These are phyloP conservation scores for Agaricales sp. DNA, from an alignment of 1,284 basidiomycete genomes.

Conservation along the genomic window DNA sequence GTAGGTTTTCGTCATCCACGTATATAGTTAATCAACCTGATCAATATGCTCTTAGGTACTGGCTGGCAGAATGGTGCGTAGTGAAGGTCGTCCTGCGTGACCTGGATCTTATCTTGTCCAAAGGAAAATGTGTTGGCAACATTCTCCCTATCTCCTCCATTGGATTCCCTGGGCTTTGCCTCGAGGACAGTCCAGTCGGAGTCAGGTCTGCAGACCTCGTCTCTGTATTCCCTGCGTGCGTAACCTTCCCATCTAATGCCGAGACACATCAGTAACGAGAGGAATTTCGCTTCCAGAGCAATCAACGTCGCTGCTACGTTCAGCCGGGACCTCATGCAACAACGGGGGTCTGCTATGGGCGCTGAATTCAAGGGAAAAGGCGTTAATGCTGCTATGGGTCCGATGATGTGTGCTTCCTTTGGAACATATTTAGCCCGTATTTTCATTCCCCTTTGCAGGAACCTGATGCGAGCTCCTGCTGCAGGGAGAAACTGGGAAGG, in stretches of 20 bases:
- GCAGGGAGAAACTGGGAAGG: conserved; percentile 72
- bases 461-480: conserved; percentile 48
- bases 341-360: conserved; percentile 55
- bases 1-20: conserved; percentile 18
- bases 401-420: conserved; percentile 28
- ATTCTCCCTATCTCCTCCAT: conserved; percentile 49
- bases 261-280: too few relatives aligned
- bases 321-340: conserved; percentile 56
- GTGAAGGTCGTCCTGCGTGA: neutral
- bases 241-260: neutral
- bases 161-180: conserved; percentile 60
- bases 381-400: conserved; percentile 50
- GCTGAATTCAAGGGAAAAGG: conserved; percentile 65
- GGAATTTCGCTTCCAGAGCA: conserved; percentile 25
- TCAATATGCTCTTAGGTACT: too few relatives aligned
- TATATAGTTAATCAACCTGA: too few relatives aligned
- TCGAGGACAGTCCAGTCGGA: conserved; percentile 53
- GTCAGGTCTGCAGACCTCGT: conserved; percentile 52
- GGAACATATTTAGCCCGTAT: too few relatives aligned
- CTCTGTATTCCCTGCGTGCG: conserved; percentile 62
- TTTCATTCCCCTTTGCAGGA: conserved; percentile 22
- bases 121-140: conserved; percentile 60
- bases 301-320: conserved; percentile 71
- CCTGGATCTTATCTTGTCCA: neutral
- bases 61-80: conserved; percentile 29